Base-by-base conservation (phyloP, 148 eudicot species). In the Rhododendron kiyosumense region DNA sequence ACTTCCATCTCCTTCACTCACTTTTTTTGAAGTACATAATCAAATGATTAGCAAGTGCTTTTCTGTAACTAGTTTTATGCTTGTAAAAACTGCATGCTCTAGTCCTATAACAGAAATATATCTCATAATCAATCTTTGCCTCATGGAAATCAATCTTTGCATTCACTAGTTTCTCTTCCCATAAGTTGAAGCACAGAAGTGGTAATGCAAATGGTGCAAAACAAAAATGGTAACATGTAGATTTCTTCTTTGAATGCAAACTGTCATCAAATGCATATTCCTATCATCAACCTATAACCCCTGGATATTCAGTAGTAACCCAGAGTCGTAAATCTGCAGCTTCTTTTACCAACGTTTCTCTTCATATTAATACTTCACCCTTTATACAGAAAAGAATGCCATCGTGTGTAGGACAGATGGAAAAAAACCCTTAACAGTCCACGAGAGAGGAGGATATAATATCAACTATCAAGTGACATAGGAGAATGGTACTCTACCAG, bases 401-500 rank as follows among this genome's bases (percentile, higher is more conserved):
- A 78, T n/a, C 54, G 3, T 12, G 57, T 46, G 32, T 24, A 78
- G 32, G 57, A 28, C 61, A 63, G 32, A 86, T 24, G 26, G 38
- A 41, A 17, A 38, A 34, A 81, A 41, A 69, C 7, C 10, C 32
- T 7, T 45, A 28, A 14, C 61, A 51, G 17, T 63, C 32, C 41
- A 76, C 14, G 41, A 76, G 48, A 48, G 28, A 81, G 61, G 28
- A 48, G 26, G 78, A 84, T 41, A 71, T 65, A 57, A 48, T 71
- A n/a, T 71, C 54, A 57, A 77, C 52, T n/a, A 32, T 71, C 54
- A 57, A 77, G 63, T n/a, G 28, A 83, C 69, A 24, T 11, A 81
- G 77, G 74, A 36, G 80, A 79, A 73, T 32, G 59, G 82, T 71
- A 78, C 74, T 65, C 46, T 92, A 94, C 98, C 98, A 85, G 93